Percentiles rank a stretch among this genome's conserved stretches.
Conservation (phyloP, 1,284 basidiomycete genomes). For the Meira miltonrushii region DNA sequence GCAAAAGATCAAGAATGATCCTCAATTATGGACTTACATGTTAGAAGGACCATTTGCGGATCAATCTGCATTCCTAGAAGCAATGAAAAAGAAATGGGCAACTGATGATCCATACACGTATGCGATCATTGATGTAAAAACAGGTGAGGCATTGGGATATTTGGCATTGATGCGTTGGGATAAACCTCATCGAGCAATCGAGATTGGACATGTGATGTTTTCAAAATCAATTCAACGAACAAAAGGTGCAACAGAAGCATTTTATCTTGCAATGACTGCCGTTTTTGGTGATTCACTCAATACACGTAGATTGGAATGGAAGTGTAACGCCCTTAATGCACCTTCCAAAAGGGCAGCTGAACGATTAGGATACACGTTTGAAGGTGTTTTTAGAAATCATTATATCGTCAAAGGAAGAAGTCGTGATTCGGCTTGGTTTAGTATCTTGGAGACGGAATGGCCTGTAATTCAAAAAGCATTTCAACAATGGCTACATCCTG, state of each 20-base stretch:
- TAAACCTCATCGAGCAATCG: constrained; percentile 20
- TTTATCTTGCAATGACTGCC: constrained; percentile 23
- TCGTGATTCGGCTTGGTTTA: constrained; percentile 38
- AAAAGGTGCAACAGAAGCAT: constrained; percentile 23
- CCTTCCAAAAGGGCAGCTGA: constrained; percentile 30
- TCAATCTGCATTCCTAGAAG: not conserved
- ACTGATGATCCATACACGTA: not conserved
- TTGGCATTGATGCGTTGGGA: constrained; percentile 7
- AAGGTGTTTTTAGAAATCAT: constrained; percentile 32
- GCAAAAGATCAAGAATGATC: constrained; percentile 5
- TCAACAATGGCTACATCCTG: constrained; percentile 21
- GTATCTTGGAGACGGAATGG: constrained; percentile 39
- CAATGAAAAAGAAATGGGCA: not conserved
- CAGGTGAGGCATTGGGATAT: not conserved
- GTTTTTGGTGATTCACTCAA: constrained; percentile 22
- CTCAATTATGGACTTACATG: constrained; percentile 8
- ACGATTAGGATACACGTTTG: constrained; percentile 31
- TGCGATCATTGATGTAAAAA: constrained; percentile 3
- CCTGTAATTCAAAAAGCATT: constrained; percentile 21
- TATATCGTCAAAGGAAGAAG: constrained; percentile 27
- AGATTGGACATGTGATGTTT: constrained; percentile 38
- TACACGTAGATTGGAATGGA: constrained; percentile 39
- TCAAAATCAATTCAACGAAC: constrained; percentile 24
- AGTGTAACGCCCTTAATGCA: constrained; percentile 31
- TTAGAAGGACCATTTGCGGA: not conserved